Evolutionary conservation across 2,329 filamentous ascomycete genomes (phyloP).

Genomic region (Amauroascus niger): DNA sequence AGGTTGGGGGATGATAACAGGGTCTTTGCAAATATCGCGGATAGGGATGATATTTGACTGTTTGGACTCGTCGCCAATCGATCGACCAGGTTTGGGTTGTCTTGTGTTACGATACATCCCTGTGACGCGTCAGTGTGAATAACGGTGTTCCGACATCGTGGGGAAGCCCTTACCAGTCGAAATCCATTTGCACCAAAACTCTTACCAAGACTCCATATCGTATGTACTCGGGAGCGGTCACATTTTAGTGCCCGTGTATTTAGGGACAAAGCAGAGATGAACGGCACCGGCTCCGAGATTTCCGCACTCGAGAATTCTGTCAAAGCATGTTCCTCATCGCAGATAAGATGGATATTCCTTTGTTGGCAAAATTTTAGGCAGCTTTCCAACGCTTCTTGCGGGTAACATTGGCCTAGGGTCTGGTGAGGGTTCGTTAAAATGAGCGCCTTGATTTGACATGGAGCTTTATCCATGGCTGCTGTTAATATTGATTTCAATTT

Average conservation of each 20-base stretch:
- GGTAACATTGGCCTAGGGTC: slow-evolving; percentile 22
- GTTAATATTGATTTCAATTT: slow-evolving; percentile 16
- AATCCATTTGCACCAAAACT: slow-evolving; percentile 20
- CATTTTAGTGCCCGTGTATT: slow-evolving; percentile 14
- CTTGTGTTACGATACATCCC: slow-evolving; percentile 21
- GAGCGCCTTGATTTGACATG: slow-evolving; percentile 18
- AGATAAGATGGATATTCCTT: slow-evolving; percentile 22
- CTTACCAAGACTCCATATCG: slow-evolving; percentile 19
- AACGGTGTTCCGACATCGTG: not conserved
- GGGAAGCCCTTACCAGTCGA: slow-evolving; percentile 15
- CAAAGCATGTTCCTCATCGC: slow-evolving; percentile 24
- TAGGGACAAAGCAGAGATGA: slow-evolving; percentile 17
- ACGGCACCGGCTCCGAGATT: slow-evolving; percentile 14
- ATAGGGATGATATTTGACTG: slow-evolving; percentile 20
- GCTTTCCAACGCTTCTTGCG: slow-evolving; percentile 17
- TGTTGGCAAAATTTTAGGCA: slow-evolving; percentile 21
- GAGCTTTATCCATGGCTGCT: slow-evolving; percentile 14
- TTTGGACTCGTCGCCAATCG: slow-evolving; percentile 18
- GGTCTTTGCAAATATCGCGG: slow-evolving; percentile 18
- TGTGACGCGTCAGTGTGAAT: not conserved
- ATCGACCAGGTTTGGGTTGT: slow-evolving; percentile 18
- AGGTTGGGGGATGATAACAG: slow-evolving; percentile 22
- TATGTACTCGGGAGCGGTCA: slow-evolving; percentile 19
- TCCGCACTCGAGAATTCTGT: slow-evolving; percentile 17
- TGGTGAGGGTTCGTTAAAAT: slow-evolving; percentile 25